Conservation (phyloP, 2,329 filamentous ascomycete species). For the Didymella sp. region DNA sequence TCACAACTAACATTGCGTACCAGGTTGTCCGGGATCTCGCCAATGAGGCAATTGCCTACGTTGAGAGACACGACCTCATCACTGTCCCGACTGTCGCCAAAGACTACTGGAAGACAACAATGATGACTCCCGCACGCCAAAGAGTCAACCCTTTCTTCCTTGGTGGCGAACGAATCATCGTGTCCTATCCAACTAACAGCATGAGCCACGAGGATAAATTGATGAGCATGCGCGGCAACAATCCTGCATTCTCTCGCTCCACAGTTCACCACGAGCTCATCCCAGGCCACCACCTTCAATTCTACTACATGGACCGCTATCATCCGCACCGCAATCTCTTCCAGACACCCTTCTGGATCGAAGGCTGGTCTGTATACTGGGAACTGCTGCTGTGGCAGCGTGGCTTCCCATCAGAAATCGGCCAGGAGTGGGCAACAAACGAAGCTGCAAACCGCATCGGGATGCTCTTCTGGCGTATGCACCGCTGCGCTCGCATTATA, state of each 20-base stretch:
- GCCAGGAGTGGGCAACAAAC: constrained; percentile 58
- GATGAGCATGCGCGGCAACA: constrained; percentile 68
- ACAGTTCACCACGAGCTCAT: constrained; percentile 70
- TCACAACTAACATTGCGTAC: not conserved
- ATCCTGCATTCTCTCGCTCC: constrained; percentile 63
- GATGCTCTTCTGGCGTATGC: constrained; percentile 68
- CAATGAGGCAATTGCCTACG: constrained; percentile 60
- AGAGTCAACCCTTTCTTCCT: constrained; percentile 67
- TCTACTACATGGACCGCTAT: constrained; percentile 57
- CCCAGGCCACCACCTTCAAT: constrained; percentile 64
- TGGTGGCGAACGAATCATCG: constrained; percentile 61
- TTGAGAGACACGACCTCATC: constrained; percentile 62
- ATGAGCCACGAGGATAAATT: constrained; percentile 64
- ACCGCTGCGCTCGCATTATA: constrained; percentile 65
- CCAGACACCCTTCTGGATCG: constrained; percentile 65
- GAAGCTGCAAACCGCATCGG: constrained; percentile 62
- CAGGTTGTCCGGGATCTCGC: constrained; percentile 57
- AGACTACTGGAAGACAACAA: constrained; percentile 63
- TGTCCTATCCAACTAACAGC: constrained; percentile 62
- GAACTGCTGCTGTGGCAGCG: constrained; percentile 63
- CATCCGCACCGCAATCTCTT: constrained; percentile 62
- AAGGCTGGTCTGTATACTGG: constrained; percentile 70
- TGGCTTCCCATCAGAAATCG: constrained; percentile 14
- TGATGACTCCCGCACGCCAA: constrained; percentile 63
- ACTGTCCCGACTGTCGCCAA: constrained; percentile 63